These are phyloP conservation scores for Aspergillus calidoustus DNA, from an alignment of 2,329 filamentous ascomycete species.

Conservation along the genomic window DNA sequence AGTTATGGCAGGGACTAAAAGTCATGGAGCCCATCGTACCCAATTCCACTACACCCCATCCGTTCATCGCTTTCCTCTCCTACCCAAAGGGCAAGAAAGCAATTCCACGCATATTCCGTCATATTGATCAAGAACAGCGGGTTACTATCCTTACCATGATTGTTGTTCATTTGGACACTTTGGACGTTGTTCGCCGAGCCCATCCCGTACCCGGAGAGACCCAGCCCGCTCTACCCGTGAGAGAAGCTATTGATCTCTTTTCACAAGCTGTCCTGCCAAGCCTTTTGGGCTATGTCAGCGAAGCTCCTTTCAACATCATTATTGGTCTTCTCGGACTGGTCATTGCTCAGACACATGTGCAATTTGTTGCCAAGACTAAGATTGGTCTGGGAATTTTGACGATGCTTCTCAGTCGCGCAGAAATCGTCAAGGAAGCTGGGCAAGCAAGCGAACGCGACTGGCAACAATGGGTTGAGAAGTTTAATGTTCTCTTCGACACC, in stretches of 20 bases:
- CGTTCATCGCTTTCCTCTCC: slow-evolving; percentile 94
- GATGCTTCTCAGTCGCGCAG: slow-evolving; percentile 90
- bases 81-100: slow-evolving; percentile 96
- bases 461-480: slow-evolving; percentile 81
- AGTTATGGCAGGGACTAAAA: slow-evolving; percentile 85
- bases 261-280: slow-evolving; percentile 85
- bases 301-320: slow-evolving; percentile 88
- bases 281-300: slow-evolving; percentile 86
- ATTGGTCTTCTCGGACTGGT: slow-evolving; percentile 87
- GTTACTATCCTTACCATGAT: slow-evolving; percentile 95
- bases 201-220: slow-evolving; percentile 74
- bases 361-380: slow-evolving; percentile 81
- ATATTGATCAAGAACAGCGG: slow-evolving; percentile 88
- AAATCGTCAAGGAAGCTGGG: slow-evolving; percentile 84
- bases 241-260: slow-evolving; percentile 93
- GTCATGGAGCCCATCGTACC: slow-evolving; percentile 87
- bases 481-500: slow-evolving; percentile 83
- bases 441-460: slow-evolving; percentile 72
- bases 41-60: slow-evolving; percentile 73
- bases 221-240: slow-evolving; percentile 74
- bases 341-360: slow-evolving; percentile 78
- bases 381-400: slow-evolving; percentile 90
- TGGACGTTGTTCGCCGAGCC: slow-evolving; percentile 86
- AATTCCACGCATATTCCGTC: slow-evolving; percentile 91
- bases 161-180: slow-evolving; percentile 85